Conservation (phyloP, 2,329 filamentous ascomycete genomes). For the Colletotrichum sp. region DNA sequence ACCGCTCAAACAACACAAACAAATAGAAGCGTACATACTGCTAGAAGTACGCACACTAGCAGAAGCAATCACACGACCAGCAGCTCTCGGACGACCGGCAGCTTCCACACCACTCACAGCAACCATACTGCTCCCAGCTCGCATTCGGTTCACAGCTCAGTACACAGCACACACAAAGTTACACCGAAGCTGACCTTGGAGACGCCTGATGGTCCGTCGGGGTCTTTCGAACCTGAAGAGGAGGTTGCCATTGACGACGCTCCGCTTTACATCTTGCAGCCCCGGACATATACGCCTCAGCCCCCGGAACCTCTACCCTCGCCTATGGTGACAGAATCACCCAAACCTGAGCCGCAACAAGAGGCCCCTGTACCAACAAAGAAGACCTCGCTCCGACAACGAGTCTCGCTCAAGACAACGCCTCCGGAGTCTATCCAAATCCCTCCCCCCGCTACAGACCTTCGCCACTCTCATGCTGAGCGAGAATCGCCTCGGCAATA, state of each 20-base stretch:
- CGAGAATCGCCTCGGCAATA: slow-evolving; percentile 1
- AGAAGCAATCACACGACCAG: slow-evolving; percentile 5
- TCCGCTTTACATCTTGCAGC: slow-evolving; percentile 58
- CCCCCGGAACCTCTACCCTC: slow-evolving; percentile 52
- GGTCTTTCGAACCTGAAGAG: background rate
- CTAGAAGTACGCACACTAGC: slow-evolving; percentile 8
- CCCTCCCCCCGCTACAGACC: slow-evolving; percentile 42
- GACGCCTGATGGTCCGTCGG: slow-evolving; percentile 5
- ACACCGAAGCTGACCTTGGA: slow-evolving; percentile 15
- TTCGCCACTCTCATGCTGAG: slow-evolving; percentile 31
- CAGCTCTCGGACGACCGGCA: background rate
- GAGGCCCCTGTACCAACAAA: slow-evolving; percentile 32
- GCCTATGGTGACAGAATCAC: slow-evolving; percentile 40
- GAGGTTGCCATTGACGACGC: slow-evolving; percentile 34
- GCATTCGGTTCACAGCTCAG: background rate
- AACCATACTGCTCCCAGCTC: background rate
- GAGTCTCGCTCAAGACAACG: slow-evolving; percentile 57
- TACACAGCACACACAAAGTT: background rate
- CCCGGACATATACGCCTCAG: slow-evolving; percentile 60
- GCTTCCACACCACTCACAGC: slow-evolving; percentile 1
- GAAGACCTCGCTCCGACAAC: slow-evolving; percentile 53
- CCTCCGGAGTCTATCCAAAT: slow-evolving; percentile 60
- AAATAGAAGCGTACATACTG: background rate
- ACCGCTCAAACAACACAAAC: background rate
- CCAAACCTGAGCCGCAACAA: slow-evolving; percentile 11